phyloP scores from a whole-genome alignment of 1,284 basidiomycete genomes.

The Tilletia setariae region DNA sequence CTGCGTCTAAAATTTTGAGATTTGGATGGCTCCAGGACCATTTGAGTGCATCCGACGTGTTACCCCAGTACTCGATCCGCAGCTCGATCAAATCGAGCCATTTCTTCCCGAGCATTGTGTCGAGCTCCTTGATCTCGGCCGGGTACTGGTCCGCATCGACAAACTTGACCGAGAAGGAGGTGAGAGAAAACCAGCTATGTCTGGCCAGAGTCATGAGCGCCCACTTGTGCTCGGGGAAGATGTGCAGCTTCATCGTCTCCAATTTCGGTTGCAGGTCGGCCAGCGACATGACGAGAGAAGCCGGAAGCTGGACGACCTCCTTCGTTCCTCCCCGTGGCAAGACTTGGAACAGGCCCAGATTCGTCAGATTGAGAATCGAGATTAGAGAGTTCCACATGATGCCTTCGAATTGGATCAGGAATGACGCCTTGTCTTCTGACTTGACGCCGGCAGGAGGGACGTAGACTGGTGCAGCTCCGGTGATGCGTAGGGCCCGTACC shows the following conservation, averaged over 20 bases:
- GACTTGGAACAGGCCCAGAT: not conserved
- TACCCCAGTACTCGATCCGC: not conserved
- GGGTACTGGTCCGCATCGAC: not conserved
- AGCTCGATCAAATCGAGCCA: slow-evolving; percentile 10
- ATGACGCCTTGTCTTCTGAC: not conserved
- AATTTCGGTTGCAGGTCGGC: not conserved
- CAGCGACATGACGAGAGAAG: not conserved
- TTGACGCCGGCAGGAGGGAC: not conserved
- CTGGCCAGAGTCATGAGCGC: not conserved
- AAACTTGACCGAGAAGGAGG: not conserved
- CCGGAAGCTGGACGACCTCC: not conserved
- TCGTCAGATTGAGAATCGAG: not conserved
- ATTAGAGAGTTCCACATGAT: slow-evolving; percentile 8
- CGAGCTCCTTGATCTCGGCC: slow-evolving; percentile 7
- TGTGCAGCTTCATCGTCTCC: not conserved
- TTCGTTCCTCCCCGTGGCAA: not conserved
- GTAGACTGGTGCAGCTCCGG: not conserved
- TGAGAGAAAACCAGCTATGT: not conserved
- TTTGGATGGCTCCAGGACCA: not conserved
- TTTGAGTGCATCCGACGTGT: not conserved
- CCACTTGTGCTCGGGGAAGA: not conserved
- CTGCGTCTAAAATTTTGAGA: not conserved
- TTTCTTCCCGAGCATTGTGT: slow-evolving; percentile 1
- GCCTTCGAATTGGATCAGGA: not conserved
- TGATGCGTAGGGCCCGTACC: not conserved